A percentile compares a stretch with the other conserved stretches of the same genome.
phyloP scores from a whole-genome alignment of 1,139 yeast species.

The Arxiozyma telluris region DNA sequence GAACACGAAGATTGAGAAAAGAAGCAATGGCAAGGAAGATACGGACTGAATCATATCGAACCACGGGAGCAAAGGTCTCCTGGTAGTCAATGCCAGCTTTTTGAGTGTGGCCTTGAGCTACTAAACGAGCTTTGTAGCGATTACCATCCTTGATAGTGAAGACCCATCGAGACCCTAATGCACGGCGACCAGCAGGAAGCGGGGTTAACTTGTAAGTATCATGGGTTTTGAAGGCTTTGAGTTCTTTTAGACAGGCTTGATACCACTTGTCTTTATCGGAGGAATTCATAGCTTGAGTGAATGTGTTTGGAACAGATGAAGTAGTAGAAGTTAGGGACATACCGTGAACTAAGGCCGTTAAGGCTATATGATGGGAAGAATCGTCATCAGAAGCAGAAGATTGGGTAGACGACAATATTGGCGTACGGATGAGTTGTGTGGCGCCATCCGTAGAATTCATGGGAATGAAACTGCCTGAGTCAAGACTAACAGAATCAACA shows the following conservation, averaged over 20 bases:
- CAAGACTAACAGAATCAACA: background rate
- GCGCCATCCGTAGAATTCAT: background rate
- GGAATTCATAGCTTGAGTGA: background rate
- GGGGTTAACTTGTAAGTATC: background rate
- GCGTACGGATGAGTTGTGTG: background rate
- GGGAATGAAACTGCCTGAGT: background rate
- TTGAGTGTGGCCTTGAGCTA: constrained; percentile 9
- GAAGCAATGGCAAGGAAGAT: constrained; percentile 2
- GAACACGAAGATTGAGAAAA: constrained; percentile 7
- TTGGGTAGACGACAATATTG: background rate
- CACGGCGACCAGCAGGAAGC: background rate
- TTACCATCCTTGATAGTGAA: background rate
- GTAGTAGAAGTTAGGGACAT: background rate
- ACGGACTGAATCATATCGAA: constrained; percentile 10
- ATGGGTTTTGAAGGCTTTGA: too few species aligned
- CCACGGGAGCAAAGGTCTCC: constrained; percentile 24
- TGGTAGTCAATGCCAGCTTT: constrained; percentile 20
- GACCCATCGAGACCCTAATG: background rate
- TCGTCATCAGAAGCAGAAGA: background rate
- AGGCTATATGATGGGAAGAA: background rate
- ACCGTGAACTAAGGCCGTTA: background rate
- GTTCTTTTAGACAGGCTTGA: background rate
- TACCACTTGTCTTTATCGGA: background rate
- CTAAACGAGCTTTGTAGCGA: background rate
- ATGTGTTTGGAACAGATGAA: background rate